Conservation (phyloP, 2,329 filamentous ascomycete species). For the Diaporthe amygdali region DNA sequence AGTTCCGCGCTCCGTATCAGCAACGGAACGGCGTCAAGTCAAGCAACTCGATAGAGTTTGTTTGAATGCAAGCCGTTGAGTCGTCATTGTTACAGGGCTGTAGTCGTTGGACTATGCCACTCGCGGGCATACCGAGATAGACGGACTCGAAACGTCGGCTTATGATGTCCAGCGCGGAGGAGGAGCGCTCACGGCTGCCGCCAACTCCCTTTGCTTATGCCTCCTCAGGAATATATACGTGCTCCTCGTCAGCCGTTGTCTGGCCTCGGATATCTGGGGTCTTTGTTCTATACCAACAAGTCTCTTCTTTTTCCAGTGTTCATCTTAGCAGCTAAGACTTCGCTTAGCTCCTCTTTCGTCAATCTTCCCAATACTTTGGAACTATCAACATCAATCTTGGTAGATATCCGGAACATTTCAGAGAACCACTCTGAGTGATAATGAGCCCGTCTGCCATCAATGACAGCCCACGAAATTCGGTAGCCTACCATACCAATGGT, state of each 20-base stretch:
- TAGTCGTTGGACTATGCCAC: not conserved
- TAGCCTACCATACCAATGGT: constrained; percentile 37
- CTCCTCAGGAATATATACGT: constrained; percentile 18
- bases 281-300: not conserved
- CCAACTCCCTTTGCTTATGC: not conserved
- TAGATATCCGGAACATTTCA: not conserved
- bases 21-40: constrained; percentile 20
- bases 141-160: constrained; percentile 18
- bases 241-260: not conserved
- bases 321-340: not conserved
- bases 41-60: constrained; percentile 17
- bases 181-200: not conserved
- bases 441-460: constrained; percentile 67
- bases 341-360: not conserved
- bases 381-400: not conserved
- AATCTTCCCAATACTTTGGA: not conserved
- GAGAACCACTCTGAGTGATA: constrained; percentile 33
- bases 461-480: constrained; percentile 51
- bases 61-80: constrained; percentile 1
- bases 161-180: constrained; percentile 2
- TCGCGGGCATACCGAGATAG: not conserved
- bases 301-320: not conserved
- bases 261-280: not conserved
- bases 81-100: constrained; percentile 8
- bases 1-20: constrained; percentile 16